Base-by-base conservation (phyloP, 371 early-diverging fungal genomes). In the Saksenaea vasiformis region DNA sequence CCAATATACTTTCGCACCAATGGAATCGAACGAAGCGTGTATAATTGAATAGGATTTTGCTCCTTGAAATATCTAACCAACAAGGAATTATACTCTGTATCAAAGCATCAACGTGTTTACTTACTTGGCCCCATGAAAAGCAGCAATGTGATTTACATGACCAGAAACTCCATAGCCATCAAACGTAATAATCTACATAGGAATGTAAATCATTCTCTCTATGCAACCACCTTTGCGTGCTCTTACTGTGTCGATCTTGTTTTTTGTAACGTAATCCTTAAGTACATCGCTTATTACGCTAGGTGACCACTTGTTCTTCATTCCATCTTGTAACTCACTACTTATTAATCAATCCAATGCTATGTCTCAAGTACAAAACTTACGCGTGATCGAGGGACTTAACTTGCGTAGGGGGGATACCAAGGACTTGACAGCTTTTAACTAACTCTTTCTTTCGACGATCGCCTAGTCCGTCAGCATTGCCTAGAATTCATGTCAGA, bases 121-220 rank as follows among this genome's bases (percentile, higher is more conserved):
- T 69, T 88, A 90, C 89, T 83, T 86, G 34, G 94, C 87, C 58
- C 95, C 96, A 56, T 85, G 66, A 70, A 87, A 92, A 37, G 87
- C 84, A 3, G 95, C 89, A 56, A 90, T 88, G 74, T 99, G 99
- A 79, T 99, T 99, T 54, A 86, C 77, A 74, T 99, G 99, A 0
- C 93, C 92, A 39, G 95, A 94, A 41, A 98, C 90, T 8, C 99
- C 99, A 35, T 85, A 68, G 8, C 80, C 70, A 78, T 99, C 99
- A 87, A 98, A 99, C 0, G 98, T 99, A 44, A 97, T 83, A 27
- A 99, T 80, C 87, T 91, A 74, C 4, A 24, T 36, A 55, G 24
- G 8, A 51, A 24, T 8, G 19, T 65, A 17, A 5, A 8, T 17
- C 3, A 47, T 8, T 47, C 17, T 31, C 7, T 31, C 4, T 47